A percentile compares a stretch with the other conserved stretches of the same genome.
Evolutionary conservation across 805 yeast species (phyloP).

Genomic region (Metschnikowia henanensis): DNA sequence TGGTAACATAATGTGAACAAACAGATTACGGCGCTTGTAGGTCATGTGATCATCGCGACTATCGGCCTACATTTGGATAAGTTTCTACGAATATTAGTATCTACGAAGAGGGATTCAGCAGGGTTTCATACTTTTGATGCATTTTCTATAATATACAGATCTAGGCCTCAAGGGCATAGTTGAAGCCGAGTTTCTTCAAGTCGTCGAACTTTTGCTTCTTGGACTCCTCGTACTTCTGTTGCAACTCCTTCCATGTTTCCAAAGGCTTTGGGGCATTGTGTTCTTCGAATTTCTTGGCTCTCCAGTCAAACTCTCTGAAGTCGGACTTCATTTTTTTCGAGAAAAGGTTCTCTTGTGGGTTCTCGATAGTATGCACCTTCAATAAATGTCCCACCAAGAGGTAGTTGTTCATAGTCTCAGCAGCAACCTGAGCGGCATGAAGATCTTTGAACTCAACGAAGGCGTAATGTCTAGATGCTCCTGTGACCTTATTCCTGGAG

Average conservation of each 20-base stretch:
- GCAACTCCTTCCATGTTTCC: conserved; percentile 55
- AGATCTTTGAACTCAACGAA: conserved; percentile 76
- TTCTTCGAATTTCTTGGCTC: conserved; percentile 30
- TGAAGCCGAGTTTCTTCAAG: conserved; percentile 37
- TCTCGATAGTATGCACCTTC: conserved; percentile 56
- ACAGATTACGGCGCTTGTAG: no score
- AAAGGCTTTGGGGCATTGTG: conserved; percentile 59
- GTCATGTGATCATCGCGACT: conserved; percentile 1
- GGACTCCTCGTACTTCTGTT: conserved; percentile 43
- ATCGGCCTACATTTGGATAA: no score
- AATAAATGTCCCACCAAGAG: conserved; percentile 84
- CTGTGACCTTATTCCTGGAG: conserved; percentile 88
- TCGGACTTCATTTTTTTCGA: conserved; percentile 14
- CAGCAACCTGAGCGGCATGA: conserved; percentile 84
- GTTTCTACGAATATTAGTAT: background rate
- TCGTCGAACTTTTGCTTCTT: conserved; percentile 46
- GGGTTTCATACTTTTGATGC: background rate
- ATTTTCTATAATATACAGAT: conserved; percentile 4
- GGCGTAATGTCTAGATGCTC: conserved; percentile 88
- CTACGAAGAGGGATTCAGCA: no score
- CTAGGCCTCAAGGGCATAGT: conserved; percentile 17
- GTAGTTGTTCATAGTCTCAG: conserved; percentile 95
- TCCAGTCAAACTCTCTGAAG: conserved; percentile 18
- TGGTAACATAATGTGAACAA: background rate
- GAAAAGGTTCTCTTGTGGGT: conserved; percentile 55